phyloP scores from a whole-genome alignment of 2,329 filamentous ascomycete genomes.

The Curvularia spicifera region DNA sequence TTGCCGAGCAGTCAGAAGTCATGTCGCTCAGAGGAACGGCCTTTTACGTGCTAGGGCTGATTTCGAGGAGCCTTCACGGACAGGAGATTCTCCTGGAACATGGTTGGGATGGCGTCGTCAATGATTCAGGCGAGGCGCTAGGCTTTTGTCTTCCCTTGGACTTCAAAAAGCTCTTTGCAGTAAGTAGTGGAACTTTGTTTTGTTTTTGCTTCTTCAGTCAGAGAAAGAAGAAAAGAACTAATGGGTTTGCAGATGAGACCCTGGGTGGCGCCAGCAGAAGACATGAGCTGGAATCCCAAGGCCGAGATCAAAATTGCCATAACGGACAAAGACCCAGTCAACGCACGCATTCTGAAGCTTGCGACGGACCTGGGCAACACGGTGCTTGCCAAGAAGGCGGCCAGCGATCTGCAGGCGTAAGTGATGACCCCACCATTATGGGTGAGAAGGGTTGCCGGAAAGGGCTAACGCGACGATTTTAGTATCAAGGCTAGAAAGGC shows the following conservation, averaged over 20 bases:
- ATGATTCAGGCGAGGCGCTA: conserved; percentile 78
- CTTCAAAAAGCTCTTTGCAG: conserved; percentile 78
- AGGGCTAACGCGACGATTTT: conserved; percentile 36
- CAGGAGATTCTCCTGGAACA: conserved; percentile 87
- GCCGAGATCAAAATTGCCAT: conserved; percentile 62
- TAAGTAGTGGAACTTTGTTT: conserved; percentile 44
- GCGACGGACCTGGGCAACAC: conserved; percentile 91
- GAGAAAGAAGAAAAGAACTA: conserved; percentile 15
- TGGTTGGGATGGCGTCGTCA: conserved; percentile 92
- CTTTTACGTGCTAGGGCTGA: conserved; percentile 92
- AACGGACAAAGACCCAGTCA: conserved; percentile 66
- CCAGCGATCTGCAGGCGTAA: conserved; percentile 74
- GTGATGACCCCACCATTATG: conserved; percentile 26
- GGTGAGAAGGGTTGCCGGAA: neutral
- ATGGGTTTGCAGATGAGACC: conserved; percentile 45
- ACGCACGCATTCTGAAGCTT: conserved; percentile 79
- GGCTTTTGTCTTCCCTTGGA: conserved; percentile 86
- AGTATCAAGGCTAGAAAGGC: conserved; percentile 78
- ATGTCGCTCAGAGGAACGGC: conserved; percentile 94
- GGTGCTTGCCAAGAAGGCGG: conserved; percentile 86
- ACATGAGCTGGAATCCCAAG: conserved; percentile 43
- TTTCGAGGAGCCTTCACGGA: conserved; percentile 89
- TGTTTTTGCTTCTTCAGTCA: neutral
- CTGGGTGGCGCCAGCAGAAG: conserved; percentile 42
- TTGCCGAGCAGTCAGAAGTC: conserved; percentile 86